Percentiles rank a stretch among this genome's conserved stretches.
These are phyloP conservation scores for Eucalyptus rudis DNA, from an alignment of 345 rosid species.

Conservation along the genomic window DNA sequence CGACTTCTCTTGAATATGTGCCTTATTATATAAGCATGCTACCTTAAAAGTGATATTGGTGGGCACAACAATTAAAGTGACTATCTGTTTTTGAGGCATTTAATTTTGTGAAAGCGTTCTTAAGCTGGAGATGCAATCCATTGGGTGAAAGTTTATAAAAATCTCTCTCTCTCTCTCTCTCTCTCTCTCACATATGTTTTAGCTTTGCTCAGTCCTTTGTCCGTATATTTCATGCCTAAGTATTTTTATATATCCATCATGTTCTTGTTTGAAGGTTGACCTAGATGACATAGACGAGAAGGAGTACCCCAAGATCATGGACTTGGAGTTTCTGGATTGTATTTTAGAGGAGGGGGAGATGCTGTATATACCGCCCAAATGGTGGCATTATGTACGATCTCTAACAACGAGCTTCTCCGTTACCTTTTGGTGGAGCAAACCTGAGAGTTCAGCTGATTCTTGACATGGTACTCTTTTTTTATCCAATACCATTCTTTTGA, in stretches of 20 bases:
- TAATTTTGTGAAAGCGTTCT: background rate
- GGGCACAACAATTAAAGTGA: background rate
- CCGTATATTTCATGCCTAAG: background rate
- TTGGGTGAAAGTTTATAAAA: background rate
- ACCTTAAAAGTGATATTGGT: background rate
- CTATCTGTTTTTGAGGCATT: background rate
- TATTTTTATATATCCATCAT: background rate
- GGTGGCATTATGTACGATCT: conserved; percentile 98
- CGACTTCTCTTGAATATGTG: background rate
- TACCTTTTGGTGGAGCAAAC: conserved; percentile 88
- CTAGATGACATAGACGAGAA: conserved; percentile 56
- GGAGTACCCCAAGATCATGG: conserved; percentile 46
- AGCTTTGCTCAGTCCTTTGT: background rate
- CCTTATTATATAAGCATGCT: background rate
- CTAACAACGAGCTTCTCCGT: conserved; percentile 76
- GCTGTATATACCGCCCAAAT: conserved; percentile 95
- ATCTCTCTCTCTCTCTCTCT: background rate
- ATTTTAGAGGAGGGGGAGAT: conserved; percentile 89
- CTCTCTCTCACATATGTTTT: background rate
- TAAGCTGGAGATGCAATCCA: background rate
- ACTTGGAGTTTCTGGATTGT: conserved; percentile 77
- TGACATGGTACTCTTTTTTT: background rate
- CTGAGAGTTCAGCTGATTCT: conserved; percentile 8
- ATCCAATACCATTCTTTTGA: background rate
- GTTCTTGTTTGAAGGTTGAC: conserved; percentile 60